Evolutionary conservation across 345 rosid species (phyloP), one percentile per base, ranked within the genome.

Genomic region (Populus deltoides): DNA sequence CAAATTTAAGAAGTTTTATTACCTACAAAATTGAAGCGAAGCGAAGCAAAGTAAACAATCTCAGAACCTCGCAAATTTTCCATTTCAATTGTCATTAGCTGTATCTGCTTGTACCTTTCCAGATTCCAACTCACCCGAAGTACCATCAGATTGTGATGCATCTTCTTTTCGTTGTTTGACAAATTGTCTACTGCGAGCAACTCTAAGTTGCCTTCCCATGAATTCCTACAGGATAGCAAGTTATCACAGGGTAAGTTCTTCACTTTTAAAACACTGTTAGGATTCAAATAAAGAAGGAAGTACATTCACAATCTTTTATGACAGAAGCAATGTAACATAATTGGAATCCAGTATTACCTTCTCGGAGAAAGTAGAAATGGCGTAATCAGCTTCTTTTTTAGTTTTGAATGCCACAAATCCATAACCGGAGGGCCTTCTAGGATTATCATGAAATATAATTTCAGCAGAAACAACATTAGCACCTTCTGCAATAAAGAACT

Each of bases 381-480:
- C 95, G 18, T 80, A 85, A 18, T 93, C 95, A 8, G 95, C 98
- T 68, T 82, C 89, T 83, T 85, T 90, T 86, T 89, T 92, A 82
- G 89, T 82, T 83, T 90, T 90, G 87, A 93, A 92, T 62, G 94
- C 82, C 53, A 92, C 95, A 88, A 93, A 90, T 16, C 95, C 97
- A 72, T 92, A 91, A 12, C 98, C 97, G 66, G 97, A 84, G 27
- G 94, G 85, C 85, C 86, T 88, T 82, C 94, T 86, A 1, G 95
- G 92, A 77, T 90, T 90, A n/a, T 87, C 92, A 70, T 89, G 91
- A 80, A 85, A 92, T 82, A 92, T 78, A 73, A 92, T 81, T 81
- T 90, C 92, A 65, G 94, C 87, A 67, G 93, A 88, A 41, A 83
- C 90, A 77, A 90, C 80, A 51, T 77, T 83, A 17, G 87, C 86